Evolutionary conservation across 2,329 filamentous ascomycete species (phyloP).

Genomic region (Colletotrichum sp.): DNA sequence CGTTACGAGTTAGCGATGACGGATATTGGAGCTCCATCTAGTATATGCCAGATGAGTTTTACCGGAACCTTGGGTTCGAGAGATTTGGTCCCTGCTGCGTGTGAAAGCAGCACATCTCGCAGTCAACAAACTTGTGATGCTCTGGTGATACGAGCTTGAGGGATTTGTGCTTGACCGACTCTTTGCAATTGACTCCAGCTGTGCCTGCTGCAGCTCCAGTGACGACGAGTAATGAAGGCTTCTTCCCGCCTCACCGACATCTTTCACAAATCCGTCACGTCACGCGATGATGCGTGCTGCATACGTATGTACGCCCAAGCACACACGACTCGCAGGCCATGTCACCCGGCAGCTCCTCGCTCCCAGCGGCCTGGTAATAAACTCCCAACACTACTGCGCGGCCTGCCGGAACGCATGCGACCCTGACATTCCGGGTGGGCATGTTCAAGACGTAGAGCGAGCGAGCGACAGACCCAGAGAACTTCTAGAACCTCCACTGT

Average conservation of each 20-base stretch:
- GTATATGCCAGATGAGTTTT: neutral
- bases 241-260: neutral
- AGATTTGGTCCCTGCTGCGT: neutral
- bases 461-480: neutral
- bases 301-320: neutral
- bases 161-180: neutral
- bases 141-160: neutral
- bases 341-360: neutral
- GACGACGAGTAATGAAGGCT: neutral
- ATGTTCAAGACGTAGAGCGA: neutral
- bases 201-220: neutral
- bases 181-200: neutral
- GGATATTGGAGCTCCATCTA: neutral
- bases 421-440: neutral
- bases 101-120: neutral
- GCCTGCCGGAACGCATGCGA: neutral
- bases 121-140: neutral
- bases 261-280: neutral
- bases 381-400: neutral
- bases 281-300: neutral
- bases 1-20: neutral
- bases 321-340: neutral
- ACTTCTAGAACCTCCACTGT: constrained; percentile 1
- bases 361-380: constrained; percentile 2
- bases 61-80: neutral